Evolutionary conservation across 2,329 filamentous ascomycete genomes (phyloP), one percentile per base, ranked within the genome.

Genomic region (Pezicula radicicola): DNA sequence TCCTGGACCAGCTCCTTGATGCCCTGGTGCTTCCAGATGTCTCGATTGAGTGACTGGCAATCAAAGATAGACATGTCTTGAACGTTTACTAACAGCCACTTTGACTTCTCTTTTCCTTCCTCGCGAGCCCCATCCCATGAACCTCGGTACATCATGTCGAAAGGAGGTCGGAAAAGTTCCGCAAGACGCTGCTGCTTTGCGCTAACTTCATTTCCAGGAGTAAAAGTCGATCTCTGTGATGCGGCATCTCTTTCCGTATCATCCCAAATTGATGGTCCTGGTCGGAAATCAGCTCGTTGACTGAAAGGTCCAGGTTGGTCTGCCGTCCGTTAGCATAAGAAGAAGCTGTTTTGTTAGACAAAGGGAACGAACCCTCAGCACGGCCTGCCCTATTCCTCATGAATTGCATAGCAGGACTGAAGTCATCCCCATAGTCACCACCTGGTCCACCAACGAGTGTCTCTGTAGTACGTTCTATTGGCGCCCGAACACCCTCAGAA

Each of bases 11-110:
- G 83, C n/a, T 89, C 84, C 62, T 81, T 83, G 52, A 99, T 84
- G 2, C 85, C 80, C 16, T 81, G 70, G 61, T 97, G 88, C 72
- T 97, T 97, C 94, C 94, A 99, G 49, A 97, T 84, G 67, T 99
- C 94, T 42, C 94, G 83, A 67, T 99, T 99, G 16, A 99, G 76
- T 3, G 89, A 81, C 68, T 99, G 94, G 69, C 94, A 99, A 69
- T 94, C 89, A 69, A 99, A 99, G 63, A 96, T 86, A 35, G 89
- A 89, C 59, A 89, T 84, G 66, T 99, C 92, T 70, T 99, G 94
- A 15, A 99, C 85, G 67, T 99, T 97, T 56, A 97, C 91, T 60
- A 99, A 72, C 45, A 99, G 81, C 94, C 94, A 99, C 70, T 96
- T 97, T 75, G 91, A 85, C 27, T 86, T 80, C 43, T 91, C 88